Evolutionary conservation across 2,329 filamentous ascomycete genomes (phyloP).

Genomic region (Pseudohalonectria lignicola): DNA sequence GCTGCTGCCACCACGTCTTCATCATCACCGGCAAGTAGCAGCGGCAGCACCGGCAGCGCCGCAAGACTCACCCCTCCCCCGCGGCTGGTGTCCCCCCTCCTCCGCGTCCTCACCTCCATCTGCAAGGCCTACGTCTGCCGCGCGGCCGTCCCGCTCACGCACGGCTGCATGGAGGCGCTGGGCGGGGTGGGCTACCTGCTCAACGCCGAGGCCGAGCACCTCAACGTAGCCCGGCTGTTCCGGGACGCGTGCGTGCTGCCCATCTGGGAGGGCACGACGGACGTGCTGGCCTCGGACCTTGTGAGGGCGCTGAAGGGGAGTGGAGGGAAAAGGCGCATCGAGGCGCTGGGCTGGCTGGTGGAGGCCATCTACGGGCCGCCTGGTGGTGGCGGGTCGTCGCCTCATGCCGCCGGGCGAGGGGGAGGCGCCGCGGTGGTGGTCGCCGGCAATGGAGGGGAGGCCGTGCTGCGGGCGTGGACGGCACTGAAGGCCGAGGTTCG

Average conservation of each 20-base stretch:
- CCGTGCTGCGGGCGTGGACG: slow-evolving; percentile 25
- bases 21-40: too few species aligned
- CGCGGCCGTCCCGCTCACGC: slow-evolving; percentile 34
- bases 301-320: slow-evolving; percentile 33
- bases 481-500: slow-evolving; percentile 24
- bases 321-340: slow-evolving; percentile 21
- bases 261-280: slow-evolving; percentile 57
- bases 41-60: slow-evolving; percentile 10
- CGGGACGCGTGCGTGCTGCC: slow-evolving; percentile 52
- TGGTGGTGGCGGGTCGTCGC: slow-evolving; percentile 9
- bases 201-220: slow-evolving; percentile 46
- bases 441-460: slow-evolving; percentile 6
- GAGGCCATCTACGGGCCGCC: slow-evolving; percentile 10
- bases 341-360: slow-evolving; percentile 32
- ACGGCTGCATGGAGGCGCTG: slow-evolving; percentile 50
- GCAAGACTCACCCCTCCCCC: slow-evolving; percentile 19
- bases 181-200: slow-evolving; percentile 58
- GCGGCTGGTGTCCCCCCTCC: slow-evolving; percentile 26
- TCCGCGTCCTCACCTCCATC: slow-evolving; percentile 48
- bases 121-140: slow-evolving; percentile 48
- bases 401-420: too few species aligned
- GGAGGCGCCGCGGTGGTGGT: too few species aligned
- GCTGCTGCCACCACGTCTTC: too few species aligned
- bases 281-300: slow-evolving; percentile 50
- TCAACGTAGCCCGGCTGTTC: slow-evolving; percentile 56